Evolutionary conservation across 805 yeast genomes (phyloP), one percentile per base, ranked within the genome.

Genomic region (Lipomyces orientalis): DNA sequence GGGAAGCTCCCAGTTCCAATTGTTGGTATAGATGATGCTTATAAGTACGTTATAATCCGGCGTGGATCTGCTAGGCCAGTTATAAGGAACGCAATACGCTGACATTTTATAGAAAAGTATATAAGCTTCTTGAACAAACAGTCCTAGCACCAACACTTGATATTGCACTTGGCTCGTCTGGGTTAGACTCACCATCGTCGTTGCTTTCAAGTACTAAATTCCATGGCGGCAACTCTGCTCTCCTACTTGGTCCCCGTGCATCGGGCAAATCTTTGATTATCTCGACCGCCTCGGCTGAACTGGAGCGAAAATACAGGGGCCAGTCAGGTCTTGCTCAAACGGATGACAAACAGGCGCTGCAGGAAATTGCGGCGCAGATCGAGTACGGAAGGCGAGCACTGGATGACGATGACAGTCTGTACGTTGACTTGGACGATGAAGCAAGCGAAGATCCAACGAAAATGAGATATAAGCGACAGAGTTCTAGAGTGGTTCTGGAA

Each of bases 351-450:
- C 79, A 85, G 60, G 98, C 98, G 0, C 85, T 95, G 14, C 84
- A 93, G 61, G 93, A 91, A 71, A 90, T 95, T 65, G 97, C 97
- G 0, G 81, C 89, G 56, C 98, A 93, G 77, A 79, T 94, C 54
- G 97, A 91, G 75, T 75, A 75, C 19, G 81, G 79, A 62, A 75
- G 83, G 37, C 35, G 57, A 31, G 61, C 46, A 12, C 33, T 65
- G 34, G 66, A 58, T 25, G 70, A 61, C 37, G 64, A 61, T 29
- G 43, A 61, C 2, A 25, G 9, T 14, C n/a, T 22, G n/a, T 34
- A 29, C 34, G 57, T 0, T 10, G 33, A 10, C 52, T 25, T 16
- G 10, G 65, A 54, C 14, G 61, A 60, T 19, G 58, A 19, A 19
- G 19, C 25, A 6, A 60, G 22, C 16, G 62, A 46, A 12, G 56